Conservation (phyloP, 495 filamentous ascomycete genomes). For the Lepidopterella palustris region DNA sequence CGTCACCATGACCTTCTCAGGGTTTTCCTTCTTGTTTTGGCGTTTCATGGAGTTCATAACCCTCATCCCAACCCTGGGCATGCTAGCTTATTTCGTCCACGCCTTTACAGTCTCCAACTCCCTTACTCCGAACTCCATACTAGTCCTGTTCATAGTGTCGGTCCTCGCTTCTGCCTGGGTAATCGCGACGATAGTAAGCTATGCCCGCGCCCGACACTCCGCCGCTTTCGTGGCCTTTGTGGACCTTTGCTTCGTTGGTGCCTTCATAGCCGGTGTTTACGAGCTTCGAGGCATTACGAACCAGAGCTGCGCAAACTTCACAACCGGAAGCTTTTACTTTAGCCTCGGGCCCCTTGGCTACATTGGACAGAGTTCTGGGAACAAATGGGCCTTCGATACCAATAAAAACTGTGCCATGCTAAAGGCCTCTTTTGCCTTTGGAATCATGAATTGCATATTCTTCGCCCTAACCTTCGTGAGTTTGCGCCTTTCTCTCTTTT, state of each 20-base stretch:
- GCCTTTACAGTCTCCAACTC: conserved; percentile 60
- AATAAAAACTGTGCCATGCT: conserved; percentile 83
- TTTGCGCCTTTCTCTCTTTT: conserved; percentile 1
- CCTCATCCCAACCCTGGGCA: conserved; percentile 81
- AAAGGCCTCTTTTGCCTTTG: conserved; percentile 79
- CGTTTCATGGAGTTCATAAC: conserved; percentile 76
- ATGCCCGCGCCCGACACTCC: conserved; percentile 64
- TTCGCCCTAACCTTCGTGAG: conserved; percentile 63
- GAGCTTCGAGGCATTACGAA: conserved; percentile 62
- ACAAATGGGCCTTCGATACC: conserved; percentile 43
- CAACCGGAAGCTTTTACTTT: conserved; percentile 44
- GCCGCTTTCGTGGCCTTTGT: conserved; percentile 69
- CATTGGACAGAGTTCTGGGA: conserved; percentile 32
- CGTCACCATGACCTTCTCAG: conserved; percentile 38
- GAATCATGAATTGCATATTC: conserved; percentile 79
- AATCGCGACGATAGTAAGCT: conserved; percentile 72
- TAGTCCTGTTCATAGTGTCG: conserved; percentile 86
- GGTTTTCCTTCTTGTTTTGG: conserved; percentile 77
- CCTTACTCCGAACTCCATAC: conserved; percentile 72
- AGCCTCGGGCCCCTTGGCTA: conserved; percentile 56
- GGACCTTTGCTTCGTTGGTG: conserved; percentile 75
- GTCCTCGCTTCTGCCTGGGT: conserved; percentile 74
- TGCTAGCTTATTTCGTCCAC: conserved; percentile 82
- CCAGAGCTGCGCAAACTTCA: conserved; percentile 58
- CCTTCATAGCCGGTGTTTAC: conserved; percentile 74